A percentile compares a stretch with the other conserved stretches of the same genome.
Evolutionary conservation across 2,329 filamentous ascomycete genomes (phyloP).

Genomic region (Tolypocladium tundrense): DNA sequence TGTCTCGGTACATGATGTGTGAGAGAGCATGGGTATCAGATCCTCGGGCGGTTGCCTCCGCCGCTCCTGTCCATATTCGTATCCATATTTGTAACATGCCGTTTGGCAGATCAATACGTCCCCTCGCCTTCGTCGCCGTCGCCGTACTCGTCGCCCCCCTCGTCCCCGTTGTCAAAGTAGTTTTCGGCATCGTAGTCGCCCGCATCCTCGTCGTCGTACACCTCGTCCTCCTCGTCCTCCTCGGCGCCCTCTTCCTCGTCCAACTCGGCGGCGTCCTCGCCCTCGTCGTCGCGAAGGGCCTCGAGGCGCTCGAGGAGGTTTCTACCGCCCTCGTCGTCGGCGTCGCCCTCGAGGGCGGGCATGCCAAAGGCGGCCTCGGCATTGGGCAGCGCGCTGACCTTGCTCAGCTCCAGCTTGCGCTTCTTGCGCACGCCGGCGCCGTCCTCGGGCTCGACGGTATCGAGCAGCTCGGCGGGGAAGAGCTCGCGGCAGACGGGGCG

Average conservation of each 20-base stretch:
- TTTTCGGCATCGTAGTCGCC: slow-evolving; percentile 52
- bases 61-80: background rate
- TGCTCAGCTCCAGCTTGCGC: slow-evolving; percentile 36
- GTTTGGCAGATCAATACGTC: slow-evolving; percentile 19
- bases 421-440: slow-evolving; percentile 26
- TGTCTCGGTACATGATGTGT: background rate
- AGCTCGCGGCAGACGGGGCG: slow-evolving; percentile 41
- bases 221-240: slow-evolving; percentile 38
- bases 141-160: slow-evolving; percentile 41
- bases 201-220: slow-evolving; percentile 47
- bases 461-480: slow-evolving; percentile 46
- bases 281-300: slow-evolving; percentile 39
- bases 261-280: slow-evolving; percentile 34
- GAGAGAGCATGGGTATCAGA: background rate
- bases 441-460: slow-evolving; percentile 37
- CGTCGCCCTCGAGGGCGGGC: slow-evolving; percentile 14
- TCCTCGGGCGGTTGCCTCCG: background rate
- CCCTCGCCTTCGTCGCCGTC: slow-evolving; percentile 40
- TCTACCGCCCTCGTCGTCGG: slow-evolving; percentile 19
- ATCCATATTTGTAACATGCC: background rate
- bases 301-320: slow-evolving; percentile 35
- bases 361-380: slow-evolving; percentile 41
- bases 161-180: slow-evolving; percentile 50
- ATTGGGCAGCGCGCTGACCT: slow-evolving; percentile 35
- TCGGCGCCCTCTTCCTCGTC: slow-evolving; percentile 39